Percentiles rank a stretch among this genome's conserved stretches.
Conservation (phyloP, 148 eudicot species). For the Silene latifolia region DNA sequence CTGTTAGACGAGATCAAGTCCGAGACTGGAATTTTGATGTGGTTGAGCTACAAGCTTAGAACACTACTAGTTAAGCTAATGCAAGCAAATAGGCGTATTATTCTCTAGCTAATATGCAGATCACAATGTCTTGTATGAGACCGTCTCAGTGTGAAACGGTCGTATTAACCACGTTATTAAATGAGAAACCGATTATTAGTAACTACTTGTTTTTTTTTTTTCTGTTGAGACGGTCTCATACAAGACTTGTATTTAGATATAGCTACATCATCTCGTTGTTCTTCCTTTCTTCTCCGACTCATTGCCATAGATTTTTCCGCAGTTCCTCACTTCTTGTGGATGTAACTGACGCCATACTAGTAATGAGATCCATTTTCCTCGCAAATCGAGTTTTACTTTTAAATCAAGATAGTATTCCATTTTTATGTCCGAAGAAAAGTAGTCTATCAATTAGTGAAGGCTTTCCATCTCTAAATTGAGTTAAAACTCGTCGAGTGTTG, state of each 20-base stretch:
- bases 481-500: too few relatives aligned
- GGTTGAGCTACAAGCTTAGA: slow-evolving; percentile 36
- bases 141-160: background rate
- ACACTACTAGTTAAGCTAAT: slow-evolving; percentile 24
- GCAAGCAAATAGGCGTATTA: slow-evolving; percentile 16
- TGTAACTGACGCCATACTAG: background rate
- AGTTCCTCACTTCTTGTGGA: slow-evolving; percentile 7
- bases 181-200: too few relatives aligned
- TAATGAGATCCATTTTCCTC: background rate
- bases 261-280: slow-evolving; percentile 16
- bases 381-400: background rate
- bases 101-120: slow-evolving; percentile 6
- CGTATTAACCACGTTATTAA: too few relatives aligned
- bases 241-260: slow-evolving; percentile 20
- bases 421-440: too few relatives aligned
- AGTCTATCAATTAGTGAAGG: too few relatives aligned
- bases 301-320: background rate
- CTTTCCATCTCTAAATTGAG: too few relatives aligned
- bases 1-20: slow-evolving; percentile 76
- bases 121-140: background rate
- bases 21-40: slow-evolving; percentile 83
- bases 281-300: background rate
- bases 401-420: too few relatives aligned
- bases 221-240: background rate
- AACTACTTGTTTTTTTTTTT: too few relatives aligned